Evolutionary conservation across 1,284 basidiomycete genomes (phyloP), one percentile per base, ranked within the genome.

Genomic region (Anthracocystis setariae): DNA sequence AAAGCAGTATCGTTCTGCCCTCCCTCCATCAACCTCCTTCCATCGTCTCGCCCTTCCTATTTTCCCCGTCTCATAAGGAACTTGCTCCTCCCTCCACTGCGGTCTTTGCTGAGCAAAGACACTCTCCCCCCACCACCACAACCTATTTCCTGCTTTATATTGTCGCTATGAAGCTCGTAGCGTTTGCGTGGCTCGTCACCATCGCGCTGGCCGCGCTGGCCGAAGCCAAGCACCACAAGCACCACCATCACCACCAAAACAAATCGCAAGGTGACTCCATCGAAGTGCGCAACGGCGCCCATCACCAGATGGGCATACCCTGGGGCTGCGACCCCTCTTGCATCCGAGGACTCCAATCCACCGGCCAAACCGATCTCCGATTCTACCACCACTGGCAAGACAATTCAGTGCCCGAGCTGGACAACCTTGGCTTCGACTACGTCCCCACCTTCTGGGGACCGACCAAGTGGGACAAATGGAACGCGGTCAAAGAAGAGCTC

Each of bases 361-460:
- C 62, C 21, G 37, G 43, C 3, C 20, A 10, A 5, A 50, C 45
- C 9, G 46, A 61, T 44, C 24, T 79, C n/a, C 18, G 21, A 2
- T 77, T 61, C 54, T 77, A 77, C 52, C 74, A 74, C 27, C 77
- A 79, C 52, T 79, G 77, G 77, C 69, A 75, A 49, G 68, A 69
- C 27, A 48, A 40, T 0, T 24, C 47, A 8, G 68, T 77, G 10
- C 9, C 40, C 17, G 46, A 68, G 0, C 58, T 74, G 12, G 64
- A 75, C 61, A 25, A 55, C 12, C 48, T 69, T 25, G 69, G 69
- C 8, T 50, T 77, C 32, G 64, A 79, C 17, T 82, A 70, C 47
- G 77, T 82, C 3, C 79, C 80, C 5, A 77, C 64, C 32, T 77
- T 68, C 55, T 82, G 80, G 80, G 80, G 78, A 8, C 68, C 74